Evolutionary conservation across 2,329 filamentous ascomycete genomes (phyloP), one percentile per base, ranked within the genome.

Genomic region (Colletotrichum siamense): DNA sequence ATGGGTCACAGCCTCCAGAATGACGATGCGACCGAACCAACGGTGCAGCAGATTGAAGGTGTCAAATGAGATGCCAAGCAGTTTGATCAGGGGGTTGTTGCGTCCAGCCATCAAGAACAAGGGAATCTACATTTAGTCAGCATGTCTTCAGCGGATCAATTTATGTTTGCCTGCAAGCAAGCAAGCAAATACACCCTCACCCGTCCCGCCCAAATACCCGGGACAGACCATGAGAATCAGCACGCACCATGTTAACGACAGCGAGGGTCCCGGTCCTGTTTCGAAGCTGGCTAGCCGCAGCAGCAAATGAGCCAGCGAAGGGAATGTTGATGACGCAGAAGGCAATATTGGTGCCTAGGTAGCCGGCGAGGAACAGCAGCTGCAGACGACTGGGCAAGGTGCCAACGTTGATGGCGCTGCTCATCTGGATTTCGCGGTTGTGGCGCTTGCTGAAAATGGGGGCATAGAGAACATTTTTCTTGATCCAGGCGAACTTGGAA

Each of bases 21-120:
- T 89, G 30, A 94, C 93, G 76, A 96, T 95, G 52, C 94, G 92
- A 79, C 94, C 94, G 78, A 95, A 90, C 94, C 94, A 96, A 77
- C 95, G 91, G 84, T 96, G 94, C 74, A 96, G 88, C 77, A 96
- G 85, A 86, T 96, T 96, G 88, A 95, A 96, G 1, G 94, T 95
- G 83, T 96, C 94, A 83, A 96, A 96, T 6, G 93, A 95, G 78
- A 96, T 92, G 77, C 92, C 92, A 69, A 95, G 88, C 79, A 94
- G 87, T 77, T 88, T 88, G 82, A 96, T 95, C 78, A 96, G 88
- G 26, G 94, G 94, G 85, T 96, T 96, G 86, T 96, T 96, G 80
- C 94, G 90, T 57, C 93, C 92, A 63, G 94, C 93, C 83, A 96
- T 88, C 66, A 96, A 84, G 84, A 96, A 94, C 6, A 96, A 87